Percentiles rank a stretch among this genome's conserved stretches.
Conservation (phyloP, 2,329 filamentous ascomycete species). For the Ophiostoma himal-ulmi region DNA sequence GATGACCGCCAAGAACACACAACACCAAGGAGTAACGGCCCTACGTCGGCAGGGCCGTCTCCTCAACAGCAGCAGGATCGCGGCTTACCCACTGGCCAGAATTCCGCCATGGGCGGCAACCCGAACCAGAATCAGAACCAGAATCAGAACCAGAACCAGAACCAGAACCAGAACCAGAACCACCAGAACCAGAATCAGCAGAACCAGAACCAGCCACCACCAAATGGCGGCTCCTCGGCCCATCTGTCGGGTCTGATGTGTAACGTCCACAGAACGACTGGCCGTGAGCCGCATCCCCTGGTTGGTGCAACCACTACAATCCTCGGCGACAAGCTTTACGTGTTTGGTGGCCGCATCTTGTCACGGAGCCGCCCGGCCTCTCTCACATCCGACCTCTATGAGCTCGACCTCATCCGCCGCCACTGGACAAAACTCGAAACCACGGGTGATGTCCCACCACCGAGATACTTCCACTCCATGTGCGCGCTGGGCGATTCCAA, state of each 20-base stretch:
- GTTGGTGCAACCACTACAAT: conserved; percentile 95
- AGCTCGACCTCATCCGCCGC: conserved; percentile 81
- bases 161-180: conserved; percentile 31
- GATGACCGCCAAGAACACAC: conserved; percentile 46
- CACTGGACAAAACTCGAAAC: conserved; percentile 92
- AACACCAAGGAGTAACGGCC: conserved; percentile 49
- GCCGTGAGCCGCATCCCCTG: conserved; percentile 80
- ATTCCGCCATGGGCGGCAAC: conserved; percentile 32
- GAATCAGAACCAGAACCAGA: conserved; percentile 32
- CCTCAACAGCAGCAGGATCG: conserved; percentile 39
- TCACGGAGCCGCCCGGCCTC: conserved; percentile 74
- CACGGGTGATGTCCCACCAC: conserved; percentile 76
- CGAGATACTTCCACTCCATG: conserved; percentile 95
- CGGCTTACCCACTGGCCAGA: conserved; percentile 34
- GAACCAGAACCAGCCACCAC: background rate
- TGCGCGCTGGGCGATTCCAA: conserved; percentile 92
- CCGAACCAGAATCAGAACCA: conserved; percentile 32
- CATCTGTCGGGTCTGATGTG: conserved; percentile 63
- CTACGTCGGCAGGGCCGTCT: conserved; percentile 52
- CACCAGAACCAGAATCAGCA: conserved; percentile 31
- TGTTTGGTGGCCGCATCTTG: conserved; percentile 86
- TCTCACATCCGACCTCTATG: conserved; percentile 85
- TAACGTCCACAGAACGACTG: conserved; percentile 78
- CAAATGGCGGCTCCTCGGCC: conserved; percentile 42
- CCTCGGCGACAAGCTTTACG: conserved; percentile 89